Evolutionary conservation across 1,284 basidiomycete species (phyloP).

Genomic region (Rhodotorula sp.): DNA sequence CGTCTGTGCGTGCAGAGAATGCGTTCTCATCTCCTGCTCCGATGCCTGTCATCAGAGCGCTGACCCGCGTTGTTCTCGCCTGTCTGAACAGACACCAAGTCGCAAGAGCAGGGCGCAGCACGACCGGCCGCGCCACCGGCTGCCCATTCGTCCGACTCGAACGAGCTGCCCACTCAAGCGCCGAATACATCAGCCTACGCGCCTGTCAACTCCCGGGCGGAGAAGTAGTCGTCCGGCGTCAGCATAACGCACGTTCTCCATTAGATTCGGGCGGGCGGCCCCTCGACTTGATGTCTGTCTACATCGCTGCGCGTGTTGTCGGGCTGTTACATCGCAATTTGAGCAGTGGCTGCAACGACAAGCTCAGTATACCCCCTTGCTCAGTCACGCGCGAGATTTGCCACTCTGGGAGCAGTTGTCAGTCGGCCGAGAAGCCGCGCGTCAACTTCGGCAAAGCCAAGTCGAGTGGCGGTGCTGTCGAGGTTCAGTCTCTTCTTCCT

Average conservation of each 20-base stretch:
- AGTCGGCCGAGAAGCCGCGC: too few species aligned
- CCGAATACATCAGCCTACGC: not conserved
- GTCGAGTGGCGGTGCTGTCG: not conserved
- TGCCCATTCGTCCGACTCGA: not conserved
- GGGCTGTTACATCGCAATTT: too few species aligned
- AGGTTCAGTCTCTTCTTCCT: not conserved
- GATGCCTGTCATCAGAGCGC: not conserved
- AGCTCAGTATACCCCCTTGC: too few species aligned
- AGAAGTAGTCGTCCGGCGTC: too few species aligned
- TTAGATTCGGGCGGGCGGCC: too few species aligned
- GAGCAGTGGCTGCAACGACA: too few species aligned
- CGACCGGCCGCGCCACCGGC: constrained; percentile 1
- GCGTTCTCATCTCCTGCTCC: rapidly evolving
- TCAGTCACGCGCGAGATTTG: too few species aligned
- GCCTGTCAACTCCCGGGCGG: not conserved
- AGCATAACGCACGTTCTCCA: too few species aligned
- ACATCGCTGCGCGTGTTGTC: too few species aligned
- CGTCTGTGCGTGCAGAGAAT: constrained; percentile 56
- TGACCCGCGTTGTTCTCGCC: not conserved
- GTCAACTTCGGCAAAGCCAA: not conserved
- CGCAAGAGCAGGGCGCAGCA: constrained; percentile 34
- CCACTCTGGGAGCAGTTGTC: too few species aligned
- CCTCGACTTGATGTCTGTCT: too few species aligned
- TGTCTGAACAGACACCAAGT: constrained; percentile 39
- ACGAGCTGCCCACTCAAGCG: not conserved